Percentiles rank a stretch among this genome's conserved stretches.
phyloP scores from a whole-genome alignment of 1,284 basidiomycete genomes.

The Caloboletus inedulis region DNA sequence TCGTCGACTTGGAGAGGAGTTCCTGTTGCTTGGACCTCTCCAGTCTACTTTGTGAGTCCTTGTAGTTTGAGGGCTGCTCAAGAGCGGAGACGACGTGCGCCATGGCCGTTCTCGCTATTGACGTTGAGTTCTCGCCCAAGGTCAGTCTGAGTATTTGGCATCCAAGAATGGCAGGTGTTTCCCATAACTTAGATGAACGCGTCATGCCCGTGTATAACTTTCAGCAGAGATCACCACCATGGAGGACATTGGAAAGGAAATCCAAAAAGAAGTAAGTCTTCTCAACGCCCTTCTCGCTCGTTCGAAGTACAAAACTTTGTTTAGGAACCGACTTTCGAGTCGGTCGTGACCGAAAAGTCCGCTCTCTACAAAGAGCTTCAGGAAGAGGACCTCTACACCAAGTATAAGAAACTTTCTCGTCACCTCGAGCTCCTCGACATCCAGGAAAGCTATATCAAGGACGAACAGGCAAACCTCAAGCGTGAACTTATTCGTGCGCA shows the following conservation, averaged over 20 bases:
- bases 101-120: slow-evolving; percentile 53
- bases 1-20: slow-evolving; percentile 67
- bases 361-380: slow-evolving; percentile 81
- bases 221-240: slow-evolving; percentile 38
- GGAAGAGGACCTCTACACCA: slow-evolving; percentile 92
- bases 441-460: slow-evolving; percentile 98
- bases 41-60: slow-evolving; percentile 81
- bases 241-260: slow-evolving; percentile 82
- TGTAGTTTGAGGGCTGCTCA: slow-evolving; percentile 94
- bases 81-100: slow-evolving; percentile 81
- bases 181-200: slow-evolving; percentile 30
- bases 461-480: slow-evolving; percentile 97
- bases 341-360: slow-evolving; percentile 85
- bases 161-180: slow-evolving; percentile 27
- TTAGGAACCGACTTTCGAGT: slow-evolving; percentile 88
- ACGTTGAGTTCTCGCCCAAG: neutral
- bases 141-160: neutral
- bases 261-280: slow-evolving; percentile 72
- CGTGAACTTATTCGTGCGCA: slow-evolving; percentile 97
- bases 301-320: neutral
- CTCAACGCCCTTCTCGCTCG: neutral
- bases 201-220: slow-evolving; percentile 29
- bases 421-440: slow-evolving; percentile 94
- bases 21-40: slow-evolving; percentile 71
- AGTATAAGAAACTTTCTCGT: slow-evolving; percentile 91